Evolutionary conservation across 2,329 filamentous ascomycete genomes (phyloP), one percentile per base, ranked within the genome.

Genomic region (Monosporascus sp.): DNA sequence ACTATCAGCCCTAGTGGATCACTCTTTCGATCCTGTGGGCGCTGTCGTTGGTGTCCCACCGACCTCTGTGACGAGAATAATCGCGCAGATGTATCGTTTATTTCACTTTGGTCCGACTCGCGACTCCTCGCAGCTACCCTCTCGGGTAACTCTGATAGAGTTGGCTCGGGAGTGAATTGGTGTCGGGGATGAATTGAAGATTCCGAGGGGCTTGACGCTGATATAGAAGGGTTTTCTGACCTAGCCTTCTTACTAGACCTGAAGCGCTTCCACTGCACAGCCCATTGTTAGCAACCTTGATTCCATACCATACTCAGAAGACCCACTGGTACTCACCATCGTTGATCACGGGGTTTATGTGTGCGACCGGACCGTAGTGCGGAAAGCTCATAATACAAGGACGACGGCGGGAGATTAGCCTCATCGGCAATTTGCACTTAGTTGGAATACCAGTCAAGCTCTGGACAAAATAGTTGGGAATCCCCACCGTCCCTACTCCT

Each of bases 1-100:
- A 60, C 59, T 7, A 34, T 45, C 7, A 62, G 51, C 7, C 57
- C 58, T 2, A 59, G 50, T 6, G 59, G 58, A 19, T 58, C 58
- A 31, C 48, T 27, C 50, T 26, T 41, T 27, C 36, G 48, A 26
- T 41, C 7, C 19, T 50, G 17, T 17, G 24, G 19, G 16, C 34
- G 24, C 27, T 37, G 27, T 38, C 16, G 19, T 1, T 24, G 16
- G 47, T 20, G 19, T 3, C 14, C 47, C 11, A 37, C 7, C 6
- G 27, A 34, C 22, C 17, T 27, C 14, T 34, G 52, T 14, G 41
- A 26, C 7, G 51, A 47, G 48, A 41, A 34, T 34, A 41, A 14
- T 20, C 19, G 52, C 6, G 52, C 22, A 8, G 41, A 41, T 50
- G 36, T 27, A 7, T 53, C 48, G 14, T 24, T 16, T 5, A 34